Percentiles rank a stretch among this genome's conserved stretches.
Conservation (phyloP, 805 yeast genomes). For the Yamadazyma phyllophila region DNA sequence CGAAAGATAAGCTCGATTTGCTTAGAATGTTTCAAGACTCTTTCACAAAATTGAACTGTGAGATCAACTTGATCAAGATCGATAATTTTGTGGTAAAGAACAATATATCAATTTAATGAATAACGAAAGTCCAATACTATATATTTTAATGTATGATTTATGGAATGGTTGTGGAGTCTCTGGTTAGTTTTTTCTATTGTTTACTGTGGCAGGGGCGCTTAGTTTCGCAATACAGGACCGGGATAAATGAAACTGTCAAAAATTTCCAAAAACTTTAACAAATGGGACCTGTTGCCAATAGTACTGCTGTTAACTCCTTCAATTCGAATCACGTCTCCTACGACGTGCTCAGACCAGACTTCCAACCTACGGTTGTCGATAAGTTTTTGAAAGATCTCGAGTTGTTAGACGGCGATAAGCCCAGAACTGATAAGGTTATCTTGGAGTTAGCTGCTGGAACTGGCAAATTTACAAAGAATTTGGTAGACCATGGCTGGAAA, state of each 20-base stretch:
- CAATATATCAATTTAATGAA: conserved; percentile 5
- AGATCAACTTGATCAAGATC: conserved; percentile 16
- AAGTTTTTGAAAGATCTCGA: conserved; percentile 39
- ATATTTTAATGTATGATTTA: neutral
- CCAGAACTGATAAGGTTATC: conserved; percentile 24
- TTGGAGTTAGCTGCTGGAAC: conserved; percentile 63
- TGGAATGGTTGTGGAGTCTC: neutral
- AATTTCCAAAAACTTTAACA: too few species aligned
- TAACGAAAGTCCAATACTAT: neutral
- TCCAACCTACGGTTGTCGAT: conserved; percentile 40
- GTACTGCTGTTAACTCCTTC: conserved; percentile 48
- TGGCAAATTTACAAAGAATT: conserved; percentile 55
- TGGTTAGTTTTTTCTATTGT: neutral
- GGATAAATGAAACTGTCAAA: neutral
- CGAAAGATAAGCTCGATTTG: conserved; percentile 19
- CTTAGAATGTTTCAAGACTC: conserved; percentile 23
- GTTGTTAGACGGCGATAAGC: conserved; percentile 19
- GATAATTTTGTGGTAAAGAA: conserved; percentile 1
- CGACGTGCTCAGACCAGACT: conserved; percentile 53
- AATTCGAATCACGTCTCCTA: conserved; percentile 50
- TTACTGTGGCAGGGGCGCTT: neutral
- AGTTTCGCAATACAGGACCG: neutral
- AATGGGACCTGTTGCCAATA: conserved; percentile 17
- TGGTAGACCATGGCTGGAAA: conserved; percentile 38
- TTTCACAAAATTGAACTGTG: conserved; percentile 23